Base-by-base conservation (phyloP, 257 asterid species). In the Eucommia ulmoides region DNA sequence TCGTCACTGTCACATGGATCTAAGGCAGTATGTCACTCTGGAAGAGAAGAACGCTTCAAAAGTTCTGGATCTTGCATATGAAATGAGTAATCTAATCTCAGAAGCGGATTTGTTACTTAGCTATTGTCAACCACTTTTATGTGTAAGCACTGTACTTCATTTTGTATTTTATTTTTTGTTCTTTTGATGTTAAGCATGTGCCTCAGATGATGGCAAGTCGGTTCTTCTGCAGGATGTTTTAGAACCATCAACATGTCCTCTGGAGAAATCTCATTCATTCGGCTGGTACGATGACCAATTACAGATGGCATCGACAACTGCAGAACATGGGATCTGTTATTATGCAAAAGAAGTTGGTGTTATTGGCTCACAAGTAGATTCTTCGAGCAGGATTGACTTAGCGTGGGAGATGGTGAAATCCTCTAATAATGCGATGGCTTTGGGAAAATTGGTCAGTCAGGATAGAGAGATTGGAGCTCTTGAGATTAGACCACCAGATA, bases 241-340 rank as follows among this genome's bases (percentile, higher is more conserved):
- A 58, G 74, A 45, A 42, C 49, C 85, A 45, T 68, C 69, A 9
- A 38, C 45, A 59, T 48, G 52, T 56, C 75, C 76, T 18, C 22
- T 33, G 24, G 79, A 77, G 59, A 66, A 59, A 22, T 33, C 58
- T 42, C 72, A 73, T 58, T 73, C 84, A 7, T 63, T 53, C 61
- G 62, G 65, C 63, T 86, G 80, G 76, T 66, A 64, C 60, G 94
- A 89, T 18, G 66, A 64, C 61, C 98, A 81, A 63, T 38, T 76
- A 65, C 79, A 83, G 54, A 86, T 91, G 76, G 66, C 93, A 38
- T 80, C 93, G 7, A 41, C 67, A 56, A 50, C 77, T 55, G 84
- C 82, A 29, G 77, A 86, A 70, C 98, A 91, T 51, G 98, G 92
- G 26, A 66, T 79, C 59, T 85, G 92, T 74, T 71, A 66, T 61